These are phyloP conservation scores for Alternaria sp. DNA, from an alignment of 2,329 filamentous ascomycete species.

Conservation along the genomic window DNA sequence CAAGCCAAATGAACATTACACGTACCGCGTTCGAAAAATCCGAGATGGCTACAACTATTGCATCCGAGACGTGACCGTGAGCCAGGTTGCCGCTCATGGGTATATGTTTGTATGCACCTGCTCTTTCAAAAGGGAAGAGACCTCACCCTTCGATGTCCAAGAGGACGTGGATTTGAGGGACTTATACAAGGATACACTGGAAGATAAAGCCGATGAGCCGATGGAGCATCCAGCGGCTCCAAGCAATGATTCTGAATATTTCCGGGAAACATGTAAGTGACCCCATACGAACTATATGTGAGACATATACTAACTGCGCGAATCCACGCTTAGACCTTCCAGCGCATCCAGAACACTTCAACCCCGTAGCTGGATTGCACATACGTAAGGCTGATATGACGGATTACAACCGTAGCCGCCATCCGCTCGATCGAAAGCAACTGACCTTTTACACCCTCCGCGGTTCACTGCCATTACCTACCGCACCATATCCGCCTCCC, in stretches of 20 bases:
- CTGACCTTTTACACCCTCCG: slow-evolving; percentile 47
- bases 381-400: slow-evolving; percentile 63
- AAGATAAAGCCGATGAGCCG: slow-evolving; percentile 20
- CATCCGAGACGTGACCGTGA: slow-evolving; percentile 61
- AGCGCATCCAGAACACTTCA: slow-evolving; percentile 47
- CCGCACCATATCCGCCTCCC: slow-evolving; percentile 31
- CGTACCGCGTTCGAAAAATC: slow-evolving; percentile 60
- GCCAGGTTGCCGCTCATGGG: slow-evolving; percentile 55
- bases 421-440: slow-evolving; percentile 46
- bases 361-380: slow-evolving; percentile 56
- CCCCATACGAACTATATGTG: background rate
- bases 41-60: slow-evolving; percentile 62
- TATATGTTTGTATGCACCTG: slow-evolving; percentile 62
- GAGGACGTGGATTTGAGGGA: slow-evolving; percentile 46
- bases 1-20: slow-evolving; percentile 57
- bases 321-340: slow-evolving; percentile 26
- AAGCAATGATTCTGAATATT: slow-evolving; percentile 6
- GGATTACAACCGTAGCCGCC: slow-evolving; percentile 53
- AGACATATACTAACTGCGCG: background rate
- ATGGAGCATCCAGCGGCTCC: slow-evolving; percentile 35
- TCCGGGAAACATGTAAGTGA: slow-evolving; percentile 8
- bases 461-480: slow-evolving; percentile 43
- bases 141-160: slow-evolving; percentile 43
- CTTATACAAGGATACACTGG: slow-evolving; percentile 41
- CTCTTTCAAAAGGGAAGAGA: slow-evolving; percentile 61